phyloP scores from a whole-genome alignment of 495 filamentous ascomycete species.

The Trypethelium eluteriae region DNA sequence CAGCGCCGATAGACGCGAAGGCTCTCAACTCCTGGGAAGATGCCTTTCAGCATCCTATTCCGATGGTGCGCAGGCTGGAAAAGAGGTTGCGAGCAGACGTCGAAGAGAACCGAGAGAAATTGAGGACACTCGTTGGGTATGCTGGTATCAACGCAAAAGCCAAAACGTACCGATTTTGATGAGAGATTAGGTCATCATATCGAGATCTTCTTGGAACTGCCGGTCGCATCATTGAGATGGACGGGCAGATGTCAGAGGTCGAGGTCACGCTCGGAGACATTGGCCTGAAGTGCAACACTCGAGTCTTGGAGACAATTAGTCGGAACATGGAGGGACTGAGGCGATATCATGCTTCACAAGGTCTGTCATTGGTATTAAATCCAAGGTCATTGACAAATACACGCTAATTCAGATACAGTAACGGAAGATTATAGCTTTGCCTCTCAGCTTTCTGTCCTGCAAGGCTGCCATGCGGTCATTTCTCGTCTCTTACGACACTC shows the following conservation, averaged over 20 bases:
- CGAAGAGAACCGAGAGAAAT: slow-evolving; percentile 74
- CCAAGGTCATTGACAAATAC: neutral
- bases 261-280: slow-evolving; percentile 63
- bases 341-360: slow-evolving; percentile 30
- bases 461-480: slow-evolving; percentile 49
- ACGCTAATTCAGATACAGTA: neutral
- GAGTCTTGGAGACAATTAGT: slow-evolving; percentile 60
- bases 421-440: slow-evolving; percentile 44
- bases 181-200: slow-evolving; percentile 46
- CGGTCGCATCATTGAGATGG: slow-evolving; percentile 86
- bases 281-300: slow-evolving; percentile 69
- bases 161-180: neutral
- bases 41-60: slow-evolving; percentile 59
- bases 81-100: slow-evolving; percentile 57
- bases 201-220: slow-evolving; percentile 88
- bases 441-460: slow-evolving; percentile 55
- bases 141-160: slow-evolving; percentile 15
- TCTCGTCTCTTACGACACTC: slow-evolving; percentile 51
- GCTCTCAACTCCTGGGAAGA: slow-evolving; percentile 57
- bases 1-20: slow-evolving; percentile 51
- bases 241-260: slow-evolving; percentile 62
- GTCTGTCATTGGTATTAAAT: slow-evolving; percentile 28
- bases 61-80: slow-evolving; percentile 55
- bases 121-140: slow-evolving; percentile 85
- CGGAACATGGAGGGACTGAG: slow-evolving; percentile 55